phyloP scores from a whole-genome alignment of 768 basidiomycete species.

The Russula griseocarnosa region DNA sequence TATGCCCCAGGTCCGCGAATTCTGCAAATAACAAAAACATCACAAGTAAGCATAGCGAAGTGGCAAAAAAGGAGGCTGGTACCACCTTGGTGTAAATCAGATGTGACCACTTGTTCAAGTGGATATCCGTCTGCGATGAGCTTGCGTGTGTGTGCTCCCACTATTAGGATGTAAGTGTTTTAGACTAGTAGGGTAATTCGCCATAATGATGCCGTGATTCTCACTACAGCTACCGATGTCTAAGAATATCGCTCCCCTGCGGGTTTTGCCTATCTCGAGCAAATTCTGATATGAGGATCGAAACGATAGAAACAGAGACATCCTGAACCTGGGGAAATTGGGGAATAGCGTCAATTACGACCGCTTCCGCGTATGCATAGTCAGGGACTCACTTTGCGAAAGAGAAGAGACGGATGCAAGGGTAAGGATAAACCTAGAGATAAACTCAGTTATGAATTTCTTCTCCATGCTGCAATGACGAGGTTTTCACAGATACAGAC shows the following conservation, averaged over 20 bases:
- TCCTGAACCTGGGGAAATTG: conserved; percentile 8
- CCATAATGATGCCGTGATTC: conserved; percentile 19
- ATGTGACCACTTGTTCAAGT: conserved; percentile 37
- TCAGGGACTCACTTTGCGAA: conserved; percentile 12
- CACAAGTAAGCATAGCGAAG: not conserved
- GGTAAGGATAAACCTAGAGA: conserved; percentile 7
- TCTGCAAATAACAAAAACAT: conserved; percentile 35
- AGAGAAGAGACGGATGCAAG: conserved; percentile 11
- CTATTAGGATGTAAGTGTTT: conserved; percentile 24
- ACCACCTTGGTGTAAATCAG: conserved; percentile 42
- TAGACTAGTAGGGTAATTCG: not conserved
- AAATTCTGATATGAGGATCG: not conserved
- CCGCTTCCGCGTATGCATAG: not conserved
- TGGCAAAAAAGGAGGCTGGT: not conserved
- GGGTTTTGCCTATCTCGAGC: conserved; percentile 36
- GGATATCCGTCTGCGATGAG: conserved; percentile 44
- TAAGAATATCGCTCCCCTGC: conserved; percentile 39
- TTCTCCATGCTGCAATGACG: not conserved
- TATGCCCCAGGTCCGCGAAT: conserved; percentile 60
- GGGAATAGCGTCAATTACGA: not conserved
- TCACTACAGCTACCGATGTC: conserved; percentile 47
- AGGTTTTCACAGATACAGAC: conserved; percentile 10
- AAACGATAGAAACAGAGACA: not conserved
- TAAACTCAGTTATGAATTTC: not conserved
- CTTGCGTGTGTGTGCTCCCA: conserved; percentile 44